A percentile compares a stretch with the other conserved stretches of the same genome.
Evolutionary conservation across 2,329 filamentous ascomycete genomes (phyloP).

Genomic region (Aspergillus fijiensis): DNA sequence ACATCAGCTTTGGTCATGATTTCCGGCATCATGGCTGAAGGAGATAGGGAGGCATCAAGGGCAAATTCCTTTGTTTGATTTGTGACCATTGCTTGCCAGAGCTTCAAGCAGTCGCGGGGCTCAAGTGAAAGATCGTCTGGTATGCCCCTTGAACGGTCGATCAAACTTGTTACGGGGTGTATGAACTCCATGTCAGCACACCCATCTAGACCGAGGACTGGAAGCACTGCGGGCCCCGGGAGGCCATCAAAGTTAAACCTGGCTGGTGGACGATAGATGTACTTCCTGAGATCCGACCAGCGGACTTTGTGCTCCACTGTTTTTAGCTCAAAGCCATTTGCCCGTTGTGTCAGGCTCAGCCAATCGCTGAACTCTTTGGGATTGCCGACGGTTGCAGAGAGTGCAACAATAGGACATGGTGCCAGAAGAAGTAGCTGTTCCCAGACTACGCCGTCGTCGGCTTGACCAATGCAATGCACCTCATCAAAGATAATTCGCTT

Average conservation of each 20-base stretch:
- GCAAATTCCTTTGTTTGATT: slow-evolving; percentile 54
- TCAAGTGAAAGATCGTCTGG: slow-evolving; percentile 69
- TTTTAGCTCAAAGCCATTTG: slow-evolving; percentile 62
- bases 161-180: slow-evolving; percentile 65
- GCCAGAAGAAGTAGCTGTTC: slow-evolving; percentile 73
- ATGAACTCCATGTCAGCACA: slow-evolving; percentile 57
- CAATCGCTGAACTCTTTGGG: slow-evolving; percentile 68
- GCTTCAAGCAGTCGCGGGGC: slow-evolving; percentile 65
- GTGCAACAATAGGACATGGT: slow-evolving; percentile 73
- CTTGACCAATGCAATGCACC: slow-evolving; percentile 75
- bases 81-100: slow-evolving; percentile 66
- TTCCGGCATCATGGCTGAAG: slow-evolving; percentile 47
- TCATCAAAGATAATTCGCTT: slow-evolving; percentile 81
- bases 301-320: slow-evolving; percentile 68
- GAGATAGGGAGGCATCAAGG: slow-evolving; percentile 35
- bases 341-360: slow-evolving; percentile 63
- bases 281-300: slow-evolving; percentile 78
- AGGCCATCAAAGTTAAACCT: slow-evolving; percentile 56
- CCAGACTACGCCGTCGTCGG: slow-evolving; percentile 74
- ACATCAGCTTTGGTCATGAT: slow-evolving; percentile 66
- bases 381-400: slow-evolving; percentile 79
- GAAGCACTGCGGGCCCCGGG: slow-evolving; percentile 22
- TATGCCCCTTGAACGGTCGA: slow-evolving; percentile 61
- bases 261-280: slow-evolving; percentile 59
- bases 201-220: slow-evolving; percentile 48